Evolutionary conservation across 805 yeast species (phyloP), one percentile per base, ranked within the genome.

Genomic region (Candida gorgasii): DNA sequence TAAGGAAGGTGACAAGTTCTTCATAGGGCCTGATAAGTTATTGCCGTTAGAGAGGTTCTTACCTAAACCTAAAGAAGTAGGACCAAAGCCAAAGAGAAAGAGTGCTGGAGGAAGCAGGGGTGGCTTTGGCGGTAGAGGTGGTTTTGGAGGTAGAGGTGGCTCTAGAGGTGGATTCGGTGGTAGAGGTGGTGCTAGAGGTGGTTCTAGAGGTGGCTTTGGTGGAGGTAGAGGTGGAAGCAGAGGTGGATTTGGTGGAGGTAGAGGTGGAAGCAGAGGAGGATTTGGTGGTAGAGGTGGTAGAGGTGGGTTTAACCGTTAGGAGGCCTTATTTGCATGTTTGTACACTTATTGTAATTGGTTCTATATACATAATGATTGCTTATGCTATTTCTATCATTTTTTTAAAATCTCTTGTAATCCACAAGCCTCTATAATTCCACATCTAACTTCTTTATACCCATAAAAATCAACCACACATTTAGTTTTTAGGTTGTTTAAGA

Each of bases 31-130:
- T 42, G 98, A 93, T 69, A 93, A 93, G 70, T 76, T 93, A 54
- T 80, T 93, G 52, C 99, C 99, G 35, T 72, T 93, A 52, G 99
- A 93, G 59, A 83, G 99, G 74, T 93, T 93, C 73, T 75, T 93
- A 67, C 99, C 99, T 52, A 89, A 92, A 72, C 96, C 99, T 39
- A 88, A 88, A 74, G 84, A 79, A 43, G 79, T 79, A 36, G 92
- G 90, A 30, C 93, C 96, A 51, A 85, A 84, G 62, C 84, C 86
- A 53, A 75, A 82, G 67, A 73, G 80, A 56, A 72, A 76, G 32
- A 74, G 78, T 45, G 79, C 81, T 46, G 78, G 80, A 34, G 47
- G 54, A 16, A 55, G 68, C 34, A 64, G 70, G 34, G 58, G 56
- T 17, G 24, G 43, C 28, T 72, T 72, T 36, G 68, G 69, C 32